Percentiles rank a stretch among this genome's conserved stretches.
phyloP scores from a whole-genome alignment of 1,284 basidiomycete species.

The Ganoderma boninense region DNA sequence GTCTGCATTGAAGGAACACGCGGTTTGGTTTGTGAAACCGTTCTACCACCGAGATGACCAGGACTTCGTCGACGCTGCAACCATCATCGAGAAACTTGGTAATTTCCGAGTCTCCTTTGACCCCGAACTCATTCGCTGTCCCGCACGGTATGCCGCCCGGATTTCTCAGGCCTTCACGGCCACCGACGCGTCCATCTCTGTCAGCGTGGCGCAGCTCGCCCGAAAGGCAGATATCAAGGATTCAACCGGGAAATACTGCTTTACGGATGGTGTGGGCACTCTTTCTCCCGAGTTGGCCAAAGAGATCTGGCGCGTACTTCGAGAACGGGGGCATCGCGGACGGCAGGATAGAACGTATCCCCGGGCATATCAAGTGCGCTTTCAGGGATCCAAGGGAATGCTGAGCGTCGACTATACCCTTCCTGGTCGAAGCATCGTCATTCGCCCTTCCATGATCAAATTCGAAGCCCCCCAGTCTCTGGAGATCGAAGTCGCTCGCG shows the following conservation, averaged over 20 bases:
- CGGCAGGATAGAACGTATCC: constrained; percentile 49
- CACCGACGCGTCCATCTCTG: constrained; percentile 65
- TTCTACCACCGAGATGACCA: constrained; percentile 44
- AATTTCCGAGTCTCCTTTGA: constrained; percentile 58
- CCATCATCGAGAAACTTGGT: constrained; percentile 63
- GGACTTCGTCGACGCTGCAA: constrained; percentile 48
- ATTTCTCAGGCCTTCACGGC: constrained; percentile 79
- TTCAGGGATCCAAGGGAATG: constrained; percentile 74
- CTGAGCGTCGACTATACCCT: constrained; percentile 69
- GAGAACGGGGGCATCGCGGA: constrained; percentile 49
- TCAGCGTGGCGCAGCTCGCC: constrained; percentile 62
- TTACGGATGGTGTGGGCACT: constrained; percentile 78
- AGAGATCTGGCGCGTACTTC: constrained; percentile 57
- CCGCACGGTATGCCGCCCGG: constrained; percentile 75
- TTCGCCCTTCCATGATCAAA: constrained; percentile 80
- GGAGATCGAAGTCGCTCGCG: constrained; percentile 76
- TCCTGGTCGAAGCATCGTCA: constrained; percentile 62
- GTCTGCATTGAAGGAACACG: constrained; percentile 60
- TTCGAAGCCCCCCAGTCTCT: constrained; percentile 63
- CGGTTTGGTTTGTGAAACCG: constrained; percentile 66
- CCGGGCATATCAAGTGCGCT: constrained; percentile 65
- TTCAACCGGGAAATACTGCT: constrained; percentile 47
- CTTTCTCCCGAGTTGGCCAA: constrained; percentile 68
- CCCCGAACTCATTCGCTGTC: constrained; percentile 58
- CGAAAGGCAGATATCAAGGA: constrained; percentile 53